Evolutionary conservation across 2,329 filamentous ascomycete species (phyloP).

Genomic region (Alternaria conjuncta): DNA sequence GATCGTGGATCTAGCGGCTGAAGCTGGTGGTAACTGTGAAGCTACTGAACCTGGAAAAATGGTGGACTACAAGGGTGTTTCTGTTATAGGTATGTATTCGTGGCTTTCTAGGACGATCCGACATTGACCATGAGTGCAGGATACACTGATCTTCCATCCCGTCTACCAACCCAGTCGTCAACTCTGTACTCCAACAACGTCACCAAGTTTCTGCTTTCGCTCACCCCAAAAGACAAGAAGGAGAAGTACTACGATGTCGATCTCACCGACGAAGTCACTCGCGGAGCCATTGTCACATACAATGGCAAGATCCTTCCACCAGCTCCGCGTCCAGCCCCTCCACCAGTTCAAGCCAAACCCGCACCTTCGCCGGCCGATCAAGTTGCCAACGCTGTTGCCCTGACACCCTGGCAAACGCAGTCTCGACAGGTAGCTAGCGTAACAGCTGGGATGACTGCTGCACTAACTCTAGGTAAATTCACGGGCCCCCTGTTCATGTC

Average conservation of each 20-base stretch:
- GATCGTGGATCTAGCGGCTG: conserved; percentile 85
- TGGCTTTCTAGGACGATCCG: too few species aligned
- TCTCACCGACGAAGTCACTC: conserved; percentile 82
- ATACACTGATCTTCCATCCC: conserved; percentile 86
- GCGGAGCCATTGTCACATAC: conserved; percentile 81
- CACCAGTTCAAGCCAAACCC: conserved; percentile 59
- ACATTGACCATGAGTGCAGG: conserved; percentile 52
- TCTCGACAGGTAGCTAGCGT: conserved; percentile 76
- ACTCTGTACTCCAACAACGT: conserved; percentile 95
- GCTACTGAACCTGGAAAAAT: conserved; percentile 77
- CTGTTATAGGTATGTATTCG: conserved; percentile 71
- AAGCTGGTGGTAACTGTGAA: conserved; percentile 88
- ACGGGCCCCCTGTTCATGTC: conserved; percentile 85
- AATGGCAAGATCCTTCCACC: conserved; percentile 78
- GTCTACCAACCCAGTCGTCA: conserved; percentile 85
- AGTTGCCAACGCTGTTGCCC: conserved; percentile 64
- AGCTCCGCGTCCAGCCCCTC: conserved; percentile 71
- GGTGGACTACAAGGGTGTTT: conserved; percentile 75
- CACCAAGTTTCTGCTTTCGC: conserved; percentile 84
- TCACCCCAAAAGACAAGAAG: conserved; percentile 76
- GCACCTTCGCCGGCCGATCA: conserved; percentile 42
- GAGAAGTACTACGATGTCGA: conserved; percentile 83
- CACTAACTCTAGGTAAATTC: conserved; percentile 77
- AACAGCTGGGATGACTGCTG: conserved; percentile 78
- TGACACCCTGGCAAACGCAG: conserved; percentile 84